Base-by-base conservation (phyloP, 345 rosid species). In the Alliaria petiolata region DNA sequence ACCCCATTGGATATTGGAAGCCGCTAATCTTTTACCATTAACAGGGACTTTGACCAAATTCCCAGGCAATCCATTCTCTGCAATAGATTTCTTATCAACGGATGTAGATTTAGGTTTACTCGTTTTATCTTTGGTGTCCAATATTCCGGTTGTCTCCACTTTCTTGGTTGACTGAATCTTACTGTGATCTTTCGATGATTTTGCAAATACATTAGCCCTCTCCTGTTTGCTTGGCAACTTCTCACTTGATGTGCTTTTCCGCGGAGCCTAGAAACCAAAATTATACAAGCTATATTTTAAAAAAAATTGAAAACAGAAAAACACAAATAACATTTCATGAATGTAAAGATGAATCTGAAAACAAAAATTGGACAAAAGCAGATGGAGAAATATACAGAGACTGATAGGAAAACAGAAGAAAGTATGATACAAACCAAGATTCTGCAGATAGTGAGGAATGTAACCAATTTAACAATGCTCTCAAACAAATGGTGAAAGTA, bases 241-340 rank as follows among this genome's bases (percentile, higher is more conserved):
- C 74, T 89, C 95, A 42, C 88, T 88, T 8, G 93, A 85, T 50
- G 85, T 81, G 73, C 97, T 87, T 78, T 82, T 95, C 73, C 97
- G 79, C 0, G 96, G 91, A 53, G 83, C 83, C 99, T 95, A 83
- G 72, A 17, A 74, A 80, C 70, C 51, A 77, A 77, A 39, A 31
- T 15, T 7, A 33, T 5, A 77, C 49, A 65, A 58, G 44, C 33
- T 12, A 43, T 9, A 42, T 56, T 71, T 50, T n/a, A n/a, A n/a
- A 76, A 25, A 69, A 36, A 42, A 3, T 0, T 1, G 43, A 61
- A 54, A 28, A 51, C 51, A 0, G 6, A 13, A 15, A 30, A 6
- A 46, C 6, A 46, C 13, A 31, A 54, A 28, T 36, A 46, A 6
- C 15, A 7, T 8, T 3, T 33, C 46, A 44, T 55, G 10, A 13